These are phyloP conservation scores for Cladosporium colombiae DNA, from an alignment of 2,329 filamentous ascomycete genomes.

Conservation along the genomic window DNA sequence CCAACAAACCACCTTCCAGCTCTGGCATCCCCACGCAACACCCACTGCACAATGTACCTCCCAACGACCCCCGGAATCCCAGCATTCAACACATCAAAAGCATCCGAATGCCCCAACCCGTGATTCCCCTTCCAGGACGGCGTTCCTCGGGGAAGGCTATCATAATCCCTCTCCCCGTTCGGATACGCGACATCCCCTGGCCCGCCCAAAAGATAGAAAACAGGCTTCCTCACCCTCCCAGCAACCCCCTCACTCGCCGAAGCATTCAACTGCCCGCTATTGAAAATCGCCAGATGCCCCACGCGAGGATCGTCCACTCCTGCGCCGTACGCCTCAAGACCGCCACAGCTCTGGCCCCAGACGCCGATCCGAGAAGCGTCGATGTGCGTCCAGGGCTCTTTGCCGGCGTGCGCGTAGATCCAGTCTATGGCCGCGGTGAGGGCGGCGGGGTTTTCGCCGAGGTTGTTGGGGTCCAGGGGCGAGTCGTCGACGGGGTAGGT, in stretches of 20 bases:
- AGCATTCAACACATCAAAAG: not conserved
- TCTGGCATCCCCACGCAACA: not conserved
- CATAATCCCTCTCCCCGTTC: slow-evolving; percentile 2
- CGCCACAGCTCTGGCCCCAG: slow-evolving; percentile 11
- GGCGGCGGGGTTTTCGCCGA: not conserved
- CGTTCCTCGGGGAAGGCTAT: not conserved
- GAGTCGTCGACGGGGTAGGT: not conserved
- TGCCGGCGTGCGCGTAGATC: not conserved
- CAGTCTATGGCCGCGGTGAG: slow-evolving; percentile 5
- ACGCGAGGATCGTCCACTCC: not conserved
- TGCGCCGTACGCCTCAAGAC: slow-evolving; percentile 1
- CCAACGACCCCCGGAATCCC: slow-evolving; percentile 1
- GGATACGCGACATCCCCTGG: slow-evolving; percentile 4
- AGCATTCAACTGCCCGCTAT: slow-evolving; percentile 5
- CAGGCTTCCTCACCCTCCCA: not conserved
- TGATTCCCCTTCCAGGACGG: not conserved
- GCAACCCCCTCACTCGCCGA: not conserved
- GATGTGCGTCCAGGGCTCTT: not conserved
- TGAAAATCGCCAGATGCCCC: not conserved
- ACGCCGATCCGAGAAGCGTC: slow-evolving; percentile 3
- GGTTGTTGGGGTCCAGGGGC: not conserved
- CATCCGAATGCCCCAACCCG: not conserved
- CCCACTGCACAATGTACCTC: not conserved
- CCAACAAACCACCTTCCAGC: not conserved
- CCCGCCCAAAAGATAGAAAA: slow-evolving; percentile 1